Conservation (phyloP, 2,329 filamentous ascomycete species). For the Aureobasidium sp. region DNA sequence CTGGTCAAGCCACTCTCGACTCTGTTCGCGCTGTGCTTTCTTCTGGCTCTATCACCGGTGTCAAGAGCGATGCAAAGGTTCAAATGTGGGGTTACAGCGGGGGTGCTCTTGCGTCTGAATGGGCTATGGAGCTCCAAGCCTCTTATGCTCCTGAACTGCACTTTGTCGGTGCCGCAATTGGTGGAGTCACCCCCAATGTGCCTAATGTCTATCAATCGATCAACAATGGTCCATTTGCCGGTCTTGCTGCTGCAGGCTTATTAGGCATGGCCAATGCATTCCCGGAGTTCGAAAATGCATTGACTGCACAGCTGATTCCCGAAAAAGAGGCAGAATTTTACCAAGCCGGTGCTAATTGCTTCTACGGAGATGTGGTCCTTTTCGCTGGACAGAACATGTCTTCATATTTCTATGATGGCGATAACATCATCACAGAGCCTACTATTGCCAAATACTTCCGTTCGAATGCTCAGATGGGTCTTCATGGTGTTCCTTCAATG, state of each 20-base stretch:
- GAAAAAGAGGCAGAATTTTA: slow-evolving; percentile 16
- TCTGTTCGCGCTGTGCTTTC: slow-evolving; percentile 22
- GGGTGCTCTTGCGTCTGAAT: slow-evolving; percentile 22
- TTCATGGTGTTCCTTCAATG: slow-evolving; percentile 20
- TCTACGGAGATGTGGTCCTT: slow-evolving; percentile 2
- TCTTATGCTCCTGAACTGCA: slow-evolving; percentile 25
- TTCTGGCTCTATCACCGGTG: slow-evolving; percentile 7
- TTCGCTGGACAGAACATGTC: slow-evolving; percentile 18
- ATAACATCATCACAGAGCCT: neutral
- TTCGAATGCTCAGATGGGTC: neutral
- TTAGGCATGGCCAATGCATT: slow-evolving; percentile 22
- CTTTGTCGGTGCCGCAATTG: slow-evolving; percentile 26
- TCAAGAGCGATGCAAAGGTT: neutral
- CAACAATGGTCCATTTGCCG: slow-evolving; percentile 22
- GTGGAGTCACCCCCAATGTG: slow-evolving; percentile 27
- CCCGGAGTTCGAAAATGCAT: slow-evolving; percentile 19
- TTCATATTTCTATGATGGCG: slow-evolving; percentile 19
- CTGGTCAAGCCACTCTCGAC: slow-evolving; percentile 25
- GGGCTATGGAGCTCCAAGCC: slow-evolving; percentile 23
- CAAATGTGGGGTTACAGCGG: slow-evolving; percentile 24
- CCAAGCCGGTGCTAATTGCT: neutral
- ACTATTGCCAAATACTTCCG: neutral
- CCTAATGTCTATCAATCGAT: slow-evolving; percentile 22
- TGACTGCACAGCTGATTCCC: slow-evolving; percentile 14
- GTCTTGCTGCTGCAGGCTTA: slow-evolving; percentile 23